Percentiles rank a stretch among this genome's conserved stretches.
Evolutionary conservation across 2,329 filamentous ascomycete genomes (phyloP).

Genomic region (Intubia oerlemansii): DNA sequence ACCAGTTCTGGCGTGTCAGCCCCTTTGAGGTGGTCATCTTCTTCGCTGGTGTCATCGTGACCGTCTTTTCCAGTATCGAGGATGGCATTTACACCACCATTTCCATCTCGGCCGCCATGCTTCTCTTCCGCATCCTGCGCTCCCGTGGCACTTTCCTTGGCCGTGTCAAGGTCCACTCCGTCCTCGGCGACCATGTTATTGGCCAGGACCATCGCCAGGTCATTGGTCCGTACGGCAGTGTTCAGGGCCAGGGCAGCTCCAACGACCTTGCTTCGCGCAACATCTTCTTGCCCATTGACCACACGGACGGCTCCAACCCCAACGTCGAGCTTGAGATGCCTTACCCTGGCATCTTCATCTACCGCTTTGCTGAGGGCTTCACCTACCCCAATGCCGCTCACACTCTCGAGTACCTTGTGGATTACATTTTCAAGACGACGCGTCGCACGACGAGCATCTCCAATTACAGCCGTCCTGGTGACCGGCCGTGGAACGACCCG

Average conservation of each 20-base stretch:
- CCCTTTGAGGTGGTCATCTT: conserved; percentile 84
- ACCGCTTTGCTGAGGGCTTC: conserved; percentile 84
- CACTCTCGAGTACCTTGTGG: conserved; percentile 60
- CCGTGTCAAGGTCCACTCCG: conserved; percentile 61
- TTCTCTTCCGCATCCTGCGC: conserved; percentile 68
- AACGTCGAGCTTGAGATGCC: conserved; percentile 58
- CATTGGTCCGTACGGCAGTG: conserved; percentile 30
- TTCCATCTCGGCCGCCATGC: conserved; percentile 49
- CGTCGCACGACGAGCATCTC: conserved; percentile 59
- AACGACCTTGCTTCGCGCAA: conserved; percentile 38
- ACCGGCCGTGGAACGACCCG: conserved; percentile 90
- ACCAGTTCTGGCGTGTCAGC: conserved; percentile 88
- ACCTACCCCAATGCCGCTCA: conserved; percentile 89
- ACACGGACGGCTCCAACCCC: conserved; percentile 81
- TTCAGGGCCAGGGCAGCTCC: conserved; percentile 17
- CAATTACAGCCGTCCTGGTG: conserved; percentile 41
- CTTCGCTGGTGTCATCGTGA: conserved; percentile 79
- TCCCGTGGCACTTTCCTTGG: conserved; percentile 71
- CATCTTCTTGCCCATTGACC: conserved; percentile 71
- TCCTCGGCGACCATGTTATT: conserved; percentile 53
- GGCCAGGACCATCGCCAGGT: conserved; percentile 32
- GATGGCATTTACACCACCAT: conserved; percentile 84
- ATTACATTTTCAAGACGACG: conserved; percentile 47
- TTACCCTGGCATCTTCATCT: conserved; percentile 87
- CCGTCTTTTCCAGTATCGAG: conserved; percentile 74